Conservation (phyloP, 805 yeast species). For the Teunomyces barrocoloradensis region DNA sequence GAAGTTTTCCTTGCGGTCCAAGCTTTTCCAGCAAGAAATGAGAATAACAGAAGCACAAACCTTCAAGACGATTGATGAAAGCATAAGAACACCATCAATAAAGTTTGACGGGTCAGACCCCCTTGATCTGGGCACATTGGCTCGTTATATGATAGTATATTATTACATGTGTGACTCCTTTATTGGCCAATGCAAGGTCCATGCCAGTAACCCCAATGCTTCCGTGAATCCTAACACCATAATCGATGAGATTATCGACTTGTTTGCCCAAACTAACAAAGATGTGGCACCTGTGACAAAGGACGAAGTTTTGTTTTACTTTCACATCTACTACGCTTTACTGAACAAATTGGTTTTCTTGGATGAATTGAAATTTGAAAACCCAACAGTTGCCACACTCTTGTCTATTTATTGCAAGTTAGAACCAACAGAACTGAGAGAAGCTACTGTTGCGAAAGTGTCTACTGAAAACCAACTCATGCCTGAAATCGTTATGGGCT, state of each 20-base stretch:
- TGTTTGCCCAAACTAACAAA: constrained; percentile 20
- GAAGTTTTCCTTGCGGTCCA: constrained; percentile 19
- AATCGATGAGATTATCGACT: constrained; percentile 18
- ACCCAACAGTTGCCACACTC: constrained; percentile 22
- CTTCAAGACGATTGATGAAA: constrained; percentile 11
- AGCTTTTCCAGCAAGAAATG: constrained; percentile 22
- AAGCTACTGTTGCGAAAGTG: constrained; percentile 4
- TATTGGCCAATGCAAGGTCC: constrained; percentile 21
- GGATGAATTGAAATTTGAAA: constrained; percentile 26
- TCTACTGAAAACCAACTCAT: constrained; percentile 14
- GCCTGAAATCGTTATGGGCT: constrained; percentile 16
- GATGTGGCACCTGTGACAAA: constrained; percentile 19
- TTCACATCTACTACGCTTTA: constrained; percentile 29
- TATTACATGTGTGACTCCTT: constrained; percentile 23
- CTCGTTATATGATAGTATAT: constrained; percentile 15
- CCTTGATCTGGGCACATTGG: constrained; percentile 13
- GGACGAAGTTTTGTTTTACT: constrained; percentile 24
- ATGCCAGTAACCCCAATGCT: constrained; percentile 6
- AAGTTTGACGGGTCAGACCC: constrained; percentile 17
- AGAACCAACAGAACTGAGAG: constrained; percentile 15
- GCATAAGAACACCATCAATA: constrained; percentile 15
- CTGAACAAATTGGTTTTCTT: constrained; percentile 22
- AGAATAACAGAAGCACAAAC: constrained; percentile 20
- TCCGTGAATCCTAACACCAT: constrained; percentile 18
- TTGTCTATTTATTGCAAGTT: constrained; percentile 13